Evolutionary conservation across 1,139 yeast genomes (phyloP).

Genomic region (Saccharomyces hybrid): DNA sequence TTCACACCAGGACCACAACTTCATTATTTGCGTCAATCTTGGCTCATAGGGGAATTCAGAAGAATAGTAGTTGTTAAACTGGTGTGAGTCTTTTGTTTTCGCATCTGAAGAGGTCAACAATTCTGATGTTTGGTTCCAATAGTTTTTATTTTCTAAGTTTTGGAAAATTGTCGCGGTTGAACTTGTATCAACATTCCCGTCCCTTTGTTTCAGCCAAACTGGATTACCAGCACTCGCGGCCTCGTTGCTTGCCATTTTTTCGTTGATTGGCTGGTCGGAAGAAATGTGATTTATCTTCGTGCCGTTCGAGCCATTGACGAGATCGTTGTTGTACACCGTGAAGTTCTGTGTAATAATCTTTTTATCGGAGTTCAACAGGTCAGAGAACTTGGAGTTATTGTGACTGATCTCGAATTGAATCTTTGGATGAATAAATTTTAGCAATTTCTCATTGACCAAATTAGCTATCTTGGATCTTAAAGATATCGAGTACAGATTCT

Average conservation of each 20-base stretch:
- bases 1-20: conserved; percentile 57
- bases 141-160: not conserved
- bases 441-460: conserved; percentile 43
- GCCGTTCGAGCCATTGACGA: conserved; percentile 8
- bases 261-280: not conserved
- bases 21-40: conserved; percentile 47
- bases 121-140: conserved; percentile 4
- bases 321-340: not conserved
- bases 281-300: conserved; percentile 1
- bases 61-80: not conserved
- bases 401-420: conserved; percentile 9
- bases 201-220: not conserved
- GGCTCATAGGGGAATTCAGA: conserved; percentile 29
- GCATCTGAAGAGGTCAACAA: not conserved
- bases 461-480: conserved; percentile 52
- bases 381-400: conserved; percentile 14
- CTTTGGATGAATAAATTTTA: conserved; percentile 21
- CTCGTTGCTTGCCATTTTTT: not conserved
- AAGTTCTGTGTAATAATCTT: not conserved
- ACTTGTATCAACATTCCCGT: not conserved
- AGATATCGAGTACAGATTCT: conserved; percentile 45
- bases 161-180: not conserved
- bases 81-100: not conserved
- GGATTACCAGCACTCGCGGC: not conserved
- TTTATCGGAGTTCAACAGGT: conserved; percentile 7